Percentiles rank a stretch among this genome's conserved stretches.
phyloP scores from a whole-genome alignment of 305 asterid species.

The Solanum hybrid region DNA sequence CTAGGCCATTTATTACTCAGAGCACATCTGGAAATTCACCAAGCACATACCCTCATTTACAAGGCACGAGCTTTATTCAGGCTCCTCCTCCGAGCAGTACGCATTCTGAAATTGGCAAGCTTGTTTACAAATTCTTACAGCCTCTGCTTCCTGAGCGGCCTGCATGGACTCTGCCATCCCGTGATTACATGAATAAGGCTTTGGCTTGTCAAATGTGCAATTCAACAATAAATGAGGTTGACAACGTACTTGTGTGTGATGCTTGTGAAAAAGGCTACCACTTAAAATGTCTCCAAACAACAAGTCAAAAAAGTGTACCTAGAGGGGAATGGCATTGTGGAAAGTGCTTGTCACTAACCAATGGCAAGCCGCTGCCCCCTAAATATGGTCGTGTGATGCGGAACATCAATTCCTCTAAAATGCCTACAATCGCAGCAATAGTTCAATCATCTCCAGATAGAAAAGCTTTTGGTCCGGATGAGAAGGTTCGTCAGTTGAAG shows the following conservation, averaged over 20 bases:
- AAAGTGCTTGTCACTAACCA: conserved; percentile 70
- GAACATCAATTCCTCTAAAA: conserved; percentile 47
- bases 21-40: conserved; percentile 27
- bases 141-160: conserved; percentile 45
- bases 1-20: conserved; percentile 48
- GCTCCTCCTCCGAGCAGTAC: conserved; percentile 30
- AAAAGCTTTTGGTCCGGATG: conserved; percentile 31
- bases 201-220: conserved; percentile 74
- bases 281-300: conserved; percentile 72
- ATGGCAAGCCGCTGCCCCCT: conserved; percentile 95
- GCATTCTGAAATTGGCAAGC: conserved; percentile 73
- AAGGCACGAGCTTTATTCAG: conserved; percentile 33
- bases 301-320: conserved; percentile 52
- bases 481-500: conserved; percentile 33
- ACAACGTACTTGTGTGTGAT: conserved; percentile 77
- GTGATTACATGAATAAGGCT: conserved; percentile 81
- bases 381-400: conserved; percentile 98
- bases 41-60: conserved; percentile 27
- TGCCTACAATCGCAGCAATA: conserved; percentile 30
- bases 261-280: conserved; percentile 95
- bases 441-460: conserved; percentile 36
- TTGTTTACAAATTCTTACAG: conserved; percentile 64
- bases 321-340: conserved; percentile 97
- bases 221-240: conserved; percentile 46
- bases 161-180: conserved; percentile 77